Percentiles rank a stretch among this genome's conserved stretches.
These are phyloP conservation scores for Erodium trifolium DNA, from an alignment of 441 rosid genomes.

Conservation along the genomic window DNA sequence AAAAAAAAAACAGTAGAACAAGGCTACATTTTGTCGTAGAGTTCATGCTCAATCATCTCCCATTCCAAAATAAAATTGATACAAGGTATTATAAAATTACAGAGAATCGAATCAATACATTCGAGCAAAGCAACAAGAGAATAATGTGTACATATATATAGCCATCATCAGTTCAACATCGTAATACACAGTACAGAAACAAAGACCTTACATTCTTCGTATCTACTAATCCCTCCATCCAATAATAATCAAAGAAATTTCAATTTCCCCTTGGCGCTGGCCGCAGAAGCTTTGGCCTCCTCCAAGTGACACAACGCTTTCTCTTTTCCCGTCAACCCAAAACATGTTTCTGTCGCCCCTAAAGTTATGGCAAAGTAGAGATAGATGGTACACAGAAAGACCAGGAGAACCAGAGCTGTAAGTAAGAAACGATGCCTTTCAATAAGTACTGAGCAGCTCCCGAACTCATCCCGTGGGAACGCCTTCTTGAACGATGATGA, in stretches of 20 bases:
- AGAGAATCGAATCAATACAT: too few relatives aligned
- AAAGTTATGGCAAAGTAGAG: slow-evolving; percentile 84
- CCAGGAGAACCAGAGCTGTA: slow-evolving; percentile 61
- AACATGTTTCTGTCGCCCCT: slow-evolving; percentile 51
- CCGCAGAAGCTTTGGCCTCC: slow-evolving; percentile 38
- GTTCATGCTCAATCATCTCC: too few relatives aligned
- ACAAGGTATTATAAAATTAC: too few relatives aligned
- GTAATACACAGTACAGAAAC: too few relatives aligned
- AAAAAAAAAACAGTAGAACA: too few relatives aligned
- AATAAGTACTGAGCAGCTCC: slow-evolving; percentile 63
- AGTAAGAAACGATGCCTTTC: slow-evolving; percentile 75
- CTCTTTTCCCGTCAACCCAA: slow-evolving; percentile 45
- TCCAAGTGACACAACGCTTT: slow-evolving; percentile 50
- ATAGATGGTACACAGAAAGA: slow-evolving; percentile 76
- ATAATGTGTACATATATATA: too few relatives aligned
- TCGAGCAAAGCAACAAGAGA: background rate
- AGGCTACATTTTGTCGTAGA: too few relatives aligned
- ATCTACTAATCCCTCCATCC: too few relatives aligned
- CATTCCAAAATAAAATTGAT: too few relatives aligned
- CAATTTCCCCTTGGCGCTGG: slow-evolving; percentile 45
- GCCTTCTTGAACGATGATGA: slow-evolving; percentile 56
- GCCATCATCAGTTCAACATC: too few relatives aligned
- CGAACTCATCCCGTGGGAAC: slow-evolving; percentile 57
- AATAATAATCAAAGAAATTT: slow-evolving; percentile 39
- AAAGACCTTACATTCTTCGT: too few relatives aligned